Percentiles rank a stretch among this genome's conserved stretches.
Evolutionary conservation across 805 yeast species (phyloP).

Genomic region (Candida loeiensis): DNA sequence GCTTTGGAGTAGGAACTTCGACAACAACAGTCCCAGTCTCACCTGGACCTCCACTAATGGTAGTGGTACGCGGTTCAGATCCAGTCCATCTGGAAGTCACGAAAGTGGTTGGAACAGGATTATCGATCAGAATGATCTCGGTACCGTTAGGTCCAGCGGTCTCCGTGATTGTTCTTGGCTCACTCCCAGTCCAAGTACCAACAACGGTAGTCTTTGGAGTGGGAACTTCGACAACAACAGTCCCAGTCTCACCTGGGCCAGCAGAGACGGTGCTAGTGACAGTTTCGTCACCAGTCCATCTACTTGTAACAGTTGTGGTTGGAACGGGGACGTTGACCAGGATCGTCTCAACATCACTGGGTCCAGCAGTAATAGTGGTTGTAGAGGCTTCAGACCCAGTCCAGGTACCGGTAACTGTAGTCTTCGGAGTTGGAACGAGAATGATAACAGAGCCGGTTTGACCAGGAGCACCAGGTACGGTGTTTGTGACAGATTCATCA

Average conservation of each 20-base stretch:
- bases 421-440: constrained; percentile 11
- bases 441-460: constrained; percentile 11
- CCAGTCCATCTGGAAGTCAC: constrained; percentile 13
- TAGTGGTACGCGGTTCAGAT: constrained; percentile 4
- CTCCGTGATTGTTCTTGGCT: not conserved
- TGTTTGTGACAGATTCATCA: constrained; percentile 2
- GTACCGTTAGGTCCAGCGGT: constrained; percentile 2
- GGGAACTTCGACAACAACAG: constrained; percentile 11
- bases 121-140: constrained; percentile 11
- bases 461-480: constrained; percentile 3
- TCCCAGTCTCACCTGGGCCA: not conserved
- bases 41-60: constrained; percentile 5
- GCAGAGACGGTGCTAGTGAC: constrained; percentile 3
- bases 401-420: constrained; percentile 14
- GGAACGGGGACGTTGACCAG: constrained; percentile 10
- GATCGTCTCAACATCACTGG: constrained; percentile 10
- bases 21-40: constrained; percentile 13
- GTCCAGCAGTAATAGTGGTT: constrained; percentile 9
- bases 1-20: constrained; percentile 13
- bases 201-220: constrained; percentile 4
- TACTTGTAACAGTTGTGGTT: constrained; percentile 5
- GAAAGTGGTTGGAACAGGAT: constrained; percentile 11
- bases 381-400: constrained; percentile 13
- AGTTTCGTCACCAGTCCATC: constrained; percentile 9
- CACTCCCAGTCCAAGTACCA: constrained; percentile 5